Evolutionary conservation across 768 basidiomycete genomes (phyloP).

Genomic region (Amanita rubescens): DNA sequence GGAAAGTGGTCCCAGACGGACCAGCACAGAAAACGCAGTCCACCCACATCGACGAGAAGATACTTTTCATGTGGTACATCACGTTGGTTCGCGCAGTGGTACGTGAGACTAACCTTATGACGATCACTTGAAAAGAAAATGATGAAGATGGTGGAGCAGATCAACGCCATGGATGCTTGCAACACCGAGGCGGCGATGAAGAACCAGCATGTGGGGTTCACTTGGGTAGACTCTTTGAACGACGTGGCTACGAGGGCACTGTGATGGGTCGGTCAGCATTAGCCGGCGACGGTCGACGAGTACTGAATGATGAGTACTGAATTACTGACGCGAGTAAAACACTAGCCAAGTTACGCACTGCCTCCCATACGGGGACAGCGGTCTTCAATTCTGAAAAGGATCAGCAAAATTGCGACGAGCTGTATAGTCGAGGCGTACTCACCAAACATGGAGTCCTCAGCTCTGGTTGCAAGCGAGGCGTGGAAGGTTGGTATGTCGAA

Average conservation of each 20-base stretch:
- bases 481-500: too few species aligned
- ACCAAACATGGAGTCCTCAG: too few species aligned
- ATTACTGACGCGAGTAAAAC: constrained; percentile 2
- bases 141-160: constrained; percentile 1
- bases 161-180: constrained; percentile 1
- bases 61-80: not conserved
- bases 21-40: not conserved
- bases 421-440: too few species aligned
- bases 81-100: not conserved
- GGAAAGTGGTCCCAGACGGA: not conserved
- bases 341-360: not conserved
- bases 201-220: not conserved
- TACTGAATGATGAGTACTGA: not conserved
- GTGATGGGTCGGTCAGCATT: not conserved
- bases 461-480: too few species aligned
- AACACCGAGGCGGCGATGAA: not conserved
- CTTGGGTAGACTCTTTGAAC: not conserved
- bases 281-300: not conserved
- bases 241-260: not conserved
- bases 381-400: not conserved
- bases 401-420: too few species aligned
- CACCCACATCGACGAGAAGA: not conserved
- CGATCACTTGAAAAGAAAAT: not conserved
- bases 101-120: not conserved
- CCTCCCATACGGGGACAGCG: not conserved